Evolutionary conservation across 306 rosid species (phyloP).

Genomic region (Prunus padus): DNA sequence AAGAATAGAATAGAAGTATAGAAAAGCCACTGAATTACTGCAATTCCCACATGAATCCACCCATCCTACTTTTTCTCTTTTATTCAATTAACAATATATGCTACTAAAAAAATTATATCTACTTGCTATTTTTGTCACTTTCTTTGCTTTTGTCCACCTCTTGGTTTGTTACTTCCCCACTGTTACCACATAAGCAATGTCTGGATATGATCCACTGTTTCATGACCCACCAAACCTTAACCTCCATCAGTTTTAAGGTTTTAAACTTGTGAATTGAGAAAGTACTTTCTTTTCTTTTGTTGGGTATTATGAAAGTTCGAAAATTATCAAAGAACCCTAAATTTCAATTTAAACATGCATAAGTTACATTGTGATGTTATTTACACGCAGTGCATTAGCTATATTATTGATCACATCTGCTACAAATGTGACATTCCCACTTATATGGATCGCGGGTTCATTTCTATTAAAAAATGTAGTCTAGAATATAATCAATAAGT

Average conservation of each 20-base stretch:
- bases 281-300: too few species aligned
- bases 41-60: conserved; percentile 80
- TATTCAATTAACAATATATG: conserved; percentile 11
- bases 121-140: conserved; percentile 44
- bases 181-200: conserved; percentile 53
- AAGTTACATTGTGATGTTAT: background rate
- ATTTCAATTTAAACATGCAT: background rate
- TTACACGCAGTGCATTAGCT: background rate
- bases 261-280: background rate
- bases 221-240: conserved; percentile 35
- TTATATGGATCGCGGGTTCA: too few species aligned
- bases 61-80: conserved; percentile 43
- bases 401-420: background rate
- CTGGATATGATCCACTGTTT: conserved; percentile 34
- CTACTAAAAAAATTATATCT: conserved; percentile 25
- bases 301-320: too few species aligned
- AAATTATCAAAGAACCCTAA: too few species aligned
- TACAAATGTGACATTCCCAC: background rate
- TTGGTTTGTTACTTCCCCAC: conserved; percentile 52
- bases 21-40: conserved; percentile 53
- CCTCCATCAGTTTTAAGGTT: conserved; percentile 16
- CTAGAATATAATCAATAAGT: too few species aligned
- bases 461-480: too few species aligned
- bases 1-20: conserved; percentile 40
- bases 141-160: conserved; percentile 40